These are phyloP conservation scores for Hypoxylon subgilvum DNA, from an alignment of 495 filamentous ascomycete species.

Conservation along the genomic window DNA sequence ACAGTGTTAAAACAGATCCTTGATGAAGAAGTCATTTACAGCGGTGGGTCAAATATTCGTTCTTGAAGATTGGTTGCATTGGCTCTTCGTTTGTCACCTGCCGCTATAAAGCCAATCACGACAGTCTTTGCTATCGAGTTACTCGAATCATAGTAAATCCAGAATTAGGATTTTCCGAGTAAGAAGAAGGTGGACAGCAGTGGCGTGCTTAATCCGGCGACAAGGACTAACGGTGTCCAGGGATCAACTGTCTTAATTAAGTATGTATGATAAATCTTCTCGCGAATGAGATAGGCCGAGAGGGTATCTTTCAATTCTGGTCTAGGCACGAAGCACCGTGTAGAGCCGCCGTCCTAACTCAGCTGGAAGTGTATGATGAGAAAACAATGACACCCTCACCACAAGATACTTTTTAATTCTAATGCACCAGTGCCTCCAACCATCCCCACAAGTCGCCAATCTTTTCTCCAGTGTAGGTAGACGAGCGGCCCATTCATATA, in stretches of 20 bases:
- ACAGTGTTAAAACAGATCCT: not conserved
- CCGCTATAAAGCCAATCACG: slow-evolving; percentile 1
- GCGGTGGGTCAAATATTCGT: slow-evolving; percentile 11
- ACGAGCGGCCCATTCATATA: not conserved
- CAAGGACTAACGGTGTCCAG: slow-evolving; percentile 2
- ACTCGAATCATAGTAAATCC: slow-evolving; percentile 12
- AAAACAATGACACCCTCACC: slow-evolving; percentile 20
- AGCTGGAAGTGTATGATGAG: slow-evolving; percentile 12
- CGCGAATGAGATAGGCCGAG: slow-evolving; percentile 26
- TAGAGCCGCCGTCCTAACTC: slow-evolving; percentile 12
- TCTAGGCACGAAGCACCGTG: slow-evolving; percentile 22
- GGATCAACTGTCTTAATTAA: slow-evolving; percentile 29
- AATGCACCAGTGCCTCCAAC: slow-evolving; percentile 5
- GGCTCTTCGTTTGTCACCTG: not conserved
- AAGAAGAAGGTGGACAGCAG: not conserved
- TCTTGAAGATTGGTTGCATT: slow-evolving; percentile 2
- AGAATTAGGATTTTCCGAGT: slow-evolving; percentile 6
- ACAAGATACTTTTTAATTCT: slow-evolving; percentile 11
- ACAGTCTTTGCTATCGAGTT: not conserved
- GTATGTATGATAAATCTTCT: slow-evolving; percentile 34
- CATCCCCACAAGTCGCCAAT: slow-evolving; percentile 26
- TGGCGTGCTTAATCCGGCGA: not conserved
- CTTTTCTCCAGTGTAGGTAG: slow-evolving; percentile 2
- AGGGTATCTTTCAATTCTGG: slow-evolving; percentile 37
- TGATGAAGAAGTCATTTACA: not conserved